Percentiles rank a stretch among this genome's conserved stretches.
Conservation (phyloP, 2,329 filamentous ascomycete genomes). For the Diaporthe sp. region DNA sequence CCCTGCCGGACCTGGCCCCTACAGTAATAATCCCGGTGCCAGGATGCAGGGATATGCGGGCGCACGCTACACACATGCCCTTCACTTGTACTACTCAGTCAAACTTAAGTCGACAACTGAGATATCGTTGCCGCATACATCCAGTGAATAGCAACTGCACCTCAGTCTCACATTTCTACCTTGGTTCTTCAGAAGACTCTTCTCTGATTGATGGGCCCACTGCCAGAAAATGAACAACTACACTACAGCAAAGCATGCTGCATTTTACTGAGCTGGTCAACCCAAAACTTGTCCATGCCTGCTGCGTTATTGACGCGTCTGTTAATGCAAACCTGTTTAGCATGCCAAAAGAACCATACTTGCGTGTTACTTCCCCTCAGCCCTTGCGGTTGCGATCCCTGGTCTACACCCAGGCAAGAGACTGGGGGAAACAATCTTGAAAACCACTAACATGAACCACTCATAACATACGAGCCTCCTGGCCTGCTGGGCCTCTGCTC, state of each 20-base stretch:
- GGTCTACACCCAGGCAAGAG: background rate
- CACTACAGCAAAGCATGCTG: background rate
- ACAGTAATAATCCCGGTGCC: background rate
- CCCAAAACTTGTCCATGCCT: no score
- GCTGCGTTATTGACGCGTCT: background rate
- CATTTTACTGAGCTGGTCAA: background rate
- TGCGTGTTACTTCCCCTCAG: background rate
- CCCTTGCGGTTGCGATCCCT: background rate
- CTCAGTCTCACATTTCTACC: background rate
- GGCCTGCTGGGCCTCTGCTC: background rate
- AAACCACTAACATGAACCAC: background rate
- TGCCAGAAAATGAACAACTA: background rate
- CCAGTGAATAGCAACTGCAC: background rate
- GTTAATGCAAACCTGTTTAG: background rate
- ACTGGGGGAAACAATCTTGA: background rate
- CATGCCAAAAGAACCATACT: background rate
- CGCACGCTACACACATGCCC: background rate
- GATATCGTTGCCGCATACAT: background rate
- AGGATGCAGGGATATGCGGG: slow-evolving; percentile 7
- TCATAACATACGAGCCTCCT: background rate
- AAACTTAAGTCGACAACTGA: background rate
- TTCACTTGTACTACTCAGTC: background rate
- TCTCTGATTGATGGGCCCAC: background rate
- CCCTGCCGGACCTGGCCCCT: slow-evolving; percentile 7
- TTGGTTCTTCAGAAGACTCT: background rate